Evolutionary conservation across 2,329 filamentous ascomycete genomes (phyloP).

Genomic region (Neurospora crassa): DNA sequence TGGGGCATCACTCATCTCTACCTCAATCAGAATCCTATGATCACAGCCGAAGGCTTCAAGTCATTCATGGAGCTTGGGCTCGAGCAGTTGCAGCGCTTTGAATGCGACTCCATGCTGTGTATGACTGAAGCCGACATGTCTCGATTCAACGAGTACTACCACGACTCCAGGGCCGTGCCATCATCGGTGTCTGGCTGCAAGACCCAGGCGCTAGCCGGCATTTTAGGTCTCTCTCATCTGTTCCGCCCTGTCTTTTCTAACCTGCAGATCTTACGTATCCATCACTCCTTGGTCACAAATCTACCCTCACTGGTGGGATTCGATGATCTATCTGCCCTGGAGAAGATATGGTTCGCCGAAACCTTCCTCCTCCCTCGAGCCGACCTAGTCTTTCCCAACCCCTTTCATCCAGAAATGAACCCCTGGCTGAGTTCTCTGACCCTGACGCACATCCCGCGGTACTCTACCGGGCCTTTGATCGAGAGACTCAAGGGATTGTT

Average conservation of each 20-base stretch:
- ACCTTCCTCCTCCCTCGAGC: constrained; percentile 32
- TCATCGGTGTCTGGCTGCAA: constrained; percentile 5
- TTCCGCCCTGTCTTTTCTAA: constrained; percentile 45
- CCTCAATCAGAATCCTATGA: constrained; percentile 40
- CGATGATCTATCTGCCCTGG: constrained; percentile 26
- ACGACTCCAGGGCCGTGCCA: constrained; percentile 10
- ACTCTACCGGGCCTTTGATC: constrained; percentile 41
- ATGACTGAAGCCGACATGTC: constrained; percentile 6
- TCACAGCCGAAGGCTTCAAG: constrained; percentile 30
- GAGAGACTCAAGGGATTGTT: constrained; percentile 39
- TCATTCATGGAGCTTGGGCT: constrained; percentile 30
- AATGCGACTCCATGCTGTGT: constrained; percentile 36
- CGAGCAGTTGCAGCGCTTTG: constrained; percentile 42
- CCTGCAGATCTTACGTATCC: constrained; percentile 42
- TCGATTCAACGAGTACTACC: constrained; percentile 20
- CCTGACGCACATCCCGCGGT: constrained; percentile 44
- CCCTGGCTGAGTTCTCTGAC: constrained; percentile 43
- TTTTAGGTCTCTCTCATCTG: constrained; percentile 35
- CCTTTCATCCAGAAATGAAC: constrained; percentile 46
- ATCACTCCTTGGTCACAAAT: constrained; percentile 51
- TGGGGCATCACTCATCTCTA: constrained; percentile 43
- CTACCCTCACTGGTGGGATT: constrained; percentile 34
- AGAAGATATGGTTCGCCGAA: constrained; percentile 34
- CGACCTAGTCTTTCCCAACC: constrained; percentile 35
- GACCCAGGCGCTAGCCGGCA: constrained; percentile 26